Evolutionary conservation across 352 stramenopile genomes (phyloP).

Genomic region (Halophytophthora polymorphica): DNA sequence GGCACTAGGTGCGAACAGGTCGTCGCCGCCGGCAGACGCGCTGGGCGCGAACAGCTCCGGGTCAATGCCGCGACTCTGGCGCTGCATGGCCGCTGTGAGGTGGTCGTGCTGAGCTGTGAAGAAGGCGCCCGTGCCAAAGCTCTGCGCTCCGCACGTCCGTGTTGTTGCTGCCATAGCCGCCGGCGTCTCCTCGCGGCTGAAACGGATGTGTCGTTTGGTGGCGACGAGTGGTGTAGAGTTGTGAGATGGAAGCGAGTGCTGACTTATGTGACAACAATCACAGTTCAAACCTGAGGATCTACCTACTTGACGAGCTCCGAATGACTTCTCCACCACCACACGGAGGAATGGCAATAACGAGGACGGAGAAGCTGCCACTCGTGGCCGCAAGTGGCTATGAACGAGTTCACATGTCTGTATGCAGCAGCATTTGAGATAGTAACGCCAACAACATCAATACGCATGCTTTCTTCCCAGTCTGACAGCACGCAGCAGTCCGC

Average conservation of each 20-base stretch:
- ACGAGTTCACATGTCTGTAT: constrained; percentile 29
- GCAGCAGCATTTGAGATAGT: no score
- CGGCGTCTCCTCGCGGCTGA: no score
- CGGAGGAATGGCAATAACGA: constrained; percentile 54
- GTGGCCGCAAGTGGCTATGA: constrained; percentile 30
- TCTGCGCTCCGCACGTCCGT: no score
- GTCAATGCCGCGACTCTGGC: constrained; percentile 32
- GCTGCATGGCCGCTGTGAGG: constrained; percentile 39
- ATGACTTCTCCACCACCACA: constrained; percentile 81
- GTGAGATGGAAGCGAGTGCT: no score
- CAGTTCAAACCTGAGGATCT: no score
- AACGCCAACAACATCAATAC: not conserved
- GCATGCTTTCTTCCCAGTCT: constrained; percentile 5
- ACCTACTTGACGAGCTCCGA: no score
- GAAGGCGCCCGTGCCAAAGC: no score
- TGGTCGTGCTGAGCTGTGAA: no score
- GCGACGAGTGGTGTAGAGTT: no score
- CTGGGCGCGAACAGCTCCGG: constrained; percentile 57
- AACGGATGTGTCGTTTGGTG: no score
- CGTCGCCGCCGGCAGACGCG: constrained; percentile 5
- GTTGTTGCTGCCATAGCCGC: no score
- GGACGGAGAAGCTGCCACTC: not conserved
- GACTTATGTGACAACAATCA: no score
- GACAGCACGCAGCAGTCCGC: not conserved
- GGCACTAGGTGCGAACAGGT: constrained; percentile 5